Conservation (phyloP, 2,329 filamentous ascomycete species). For the Fusarium ambrosium region DNA sequence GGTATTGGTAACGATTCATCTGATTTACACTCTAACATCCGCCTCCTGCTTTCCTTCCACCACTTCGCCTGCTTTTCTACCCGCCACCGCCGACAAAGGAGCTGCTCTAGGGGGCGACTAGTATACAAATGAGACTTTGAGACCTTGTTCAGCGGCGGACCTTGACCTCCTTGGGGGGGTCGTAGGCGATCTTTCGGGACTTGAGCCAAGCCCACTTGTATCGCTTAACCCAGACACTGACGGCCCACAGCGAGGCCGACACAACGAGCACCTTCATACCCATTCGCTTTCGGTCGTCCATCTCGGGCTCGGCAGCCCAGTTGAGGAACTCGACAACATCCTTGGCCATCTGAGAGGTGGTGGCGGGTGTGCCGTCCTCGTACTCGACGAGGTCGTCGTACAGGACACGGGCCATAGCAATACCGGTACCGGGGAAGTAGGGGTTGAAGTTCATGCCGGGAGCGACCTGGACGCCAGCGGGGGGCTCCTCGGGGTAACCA, state of each 20-base stretch:
- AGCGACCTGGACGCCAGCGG: conserved; percentile 86
- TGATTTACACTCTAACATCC: conserved; percentile 66
- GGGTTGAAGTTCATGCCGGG: conserved; percentile 99
- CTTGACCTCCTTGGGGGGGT: conserved; percentile 74
- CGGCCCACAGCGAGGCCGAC: conserved; percentile 80
- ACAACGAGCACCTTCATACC: conserved; percentile 95
- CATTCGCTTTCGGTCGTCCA: conserved; percentile 99
- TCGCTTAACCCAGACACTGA: conserved; percentile 98
- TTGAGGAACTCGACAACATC: conserved; percentile 99
- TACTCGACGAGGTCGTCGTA: conserved; percentile 99
- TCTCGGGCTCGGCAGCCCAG: conserved; percentile 98
- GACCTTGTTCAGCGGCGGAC: conserved; percentile 61
- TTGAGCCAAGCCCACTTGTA: conserved; percentile 99
- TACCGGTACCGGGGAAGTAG: conserved; percentile 99
- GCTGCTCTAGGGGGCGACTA: conserved; percentile 59
- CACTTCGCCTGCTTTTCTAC: conserved; percentile 53
- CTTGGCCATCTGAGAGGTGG: conserved; percentile 99
- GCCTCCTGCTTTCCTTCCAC: conserved; percentile 49
- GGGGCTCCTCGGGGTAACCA: conserved; percentile 96
- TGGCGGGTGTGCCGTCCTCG: conserved; percentile 94
- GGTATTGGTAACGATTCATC: conserved; percentile 60
- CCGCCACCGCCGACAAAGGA: conserved; percentile 60
- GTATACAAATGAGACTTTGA: conserved; percentile 56
- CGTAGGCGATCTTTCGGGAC: conserved; percentile 93
- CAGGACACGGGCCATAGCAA: conserved; percentile 98